These are phyloP conservation scores for Ogataea wickerhamii DNA, from an alignment of 805 yeast species.

Conservation along the genomic window DNA sequence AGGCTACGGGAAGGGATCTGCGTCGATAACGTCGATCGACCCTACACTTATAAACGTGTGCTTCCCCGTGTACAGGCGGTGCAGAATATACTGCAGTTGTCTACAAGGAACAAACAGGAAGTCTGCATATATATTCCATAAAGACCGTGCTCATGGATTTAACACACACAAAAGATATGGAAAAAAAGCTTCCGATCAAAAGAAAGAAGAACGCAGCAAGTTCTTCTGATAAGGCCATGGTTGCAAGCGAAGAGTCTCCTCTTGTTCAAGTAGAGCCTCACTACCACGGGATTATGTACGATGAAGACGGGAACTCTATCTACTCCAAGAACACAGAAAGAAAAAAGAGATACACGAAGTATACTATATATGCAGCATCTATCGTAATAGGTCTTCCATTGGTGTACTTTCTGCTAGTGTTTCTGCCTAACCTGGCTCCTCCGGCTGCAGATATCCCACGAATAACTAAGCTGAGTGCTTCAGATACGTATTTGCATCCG, in stretches of 20 bases:
- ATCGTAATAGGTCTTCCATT: constrained; percentile 20
- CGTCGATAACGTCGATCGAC: no score
- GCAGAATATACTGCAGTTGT: no score
- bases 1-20: no score
- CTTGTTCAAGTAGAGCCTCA: background rate
- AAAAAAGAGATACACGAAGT: constrained; percentile 9
- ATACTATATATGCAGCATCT: constrained; percentile 8
- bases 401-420: constrained; percentile 25
- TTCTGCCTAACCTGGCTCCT: constrained; percentile 33
- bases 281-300: constrained; percentile 11
- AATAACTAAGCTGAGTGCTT: constrained; percentile 21
- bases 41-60: no score
- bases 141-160: no score
- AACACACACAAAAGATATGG: no score
- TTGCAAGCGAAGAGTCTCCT: background rate
- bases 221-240: background rate
- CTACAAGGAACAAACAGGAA: no score
- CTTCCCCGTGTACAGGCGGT: no score
- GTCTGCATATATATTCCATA: no score
- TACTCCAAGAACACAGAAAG: background rate
- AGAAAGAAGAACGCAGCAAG: no score
- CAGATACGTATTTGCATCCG: constrained; percentile 30
- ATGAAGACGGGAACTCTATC: constrained; percentile 16
- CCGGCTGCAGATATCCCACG: constrained; percentile 27
- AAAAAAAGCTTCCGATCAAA: no score